Evolutionary conservation across 345 rosid genomes (phyloP).

Genomic region (Physaria fendleri): DNA sequence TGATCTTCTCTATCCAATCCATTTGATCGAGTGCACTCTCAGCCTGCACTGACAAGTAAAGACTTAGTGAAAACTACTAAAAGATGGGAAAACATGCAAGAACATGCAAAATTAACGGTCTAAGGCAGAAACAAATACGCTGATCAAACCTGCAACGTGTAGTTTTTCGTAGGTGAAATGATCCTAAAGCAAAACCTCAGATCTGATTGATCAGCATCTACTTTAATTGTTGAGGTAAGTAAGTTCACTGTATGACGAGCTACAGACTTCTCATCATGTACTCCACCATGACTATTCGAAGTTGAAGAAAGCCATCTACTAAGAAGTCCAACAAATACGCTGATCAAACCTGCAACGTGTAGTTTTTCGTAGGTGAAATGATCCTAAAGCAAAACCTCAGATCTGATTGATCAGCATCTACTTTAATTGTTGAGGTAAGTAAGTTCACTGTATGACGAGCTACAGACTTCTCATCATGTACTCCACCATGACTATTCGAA

Average conservation of each 20-base stretch:
- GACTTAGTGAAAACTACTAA: constrained; percentile 28
- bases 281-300: constrained; percentile 89
- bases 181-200: constrained; percentile 98
- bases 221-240: constrained; percentile 97
- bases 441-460: constrained; percentile 99
- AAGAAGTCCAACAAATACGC: constrained; percentile 84
- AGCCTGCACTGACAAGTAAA: constrained; percentile 87
- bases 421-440: constrained; percentile 97
- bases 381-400: constrained; percentile 98
- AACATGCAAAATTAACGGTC: not conserved
- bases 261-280: constrained; percentile 96
- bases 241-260: constrained; percentile 99
- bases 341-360: constrained; percentile 94
- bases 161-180: constrained; percentile 94
- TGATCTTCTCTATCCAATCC: constrained; percentile 99
- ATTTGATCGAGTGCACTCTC: constrained; percentile 95
- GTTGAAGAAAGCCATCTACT: constrained; percentile 98
- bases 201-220: constrained; percentile 95
- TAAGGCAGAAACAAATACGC: constrained; percentile 20
- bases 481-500: constrained; percentile 87
- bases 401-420: constrained; percentile 95
- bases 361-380: constrained; percentile 94
- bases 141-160: constrained; percentile 88
- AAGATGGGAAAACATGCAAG: not conserved
- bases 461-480: constrained; percentile 96